Evolutionary conservation across 1,284 basidiomycete genomes (phyloP).

Genomic region (Ceratobasidium sp.): DNA sequence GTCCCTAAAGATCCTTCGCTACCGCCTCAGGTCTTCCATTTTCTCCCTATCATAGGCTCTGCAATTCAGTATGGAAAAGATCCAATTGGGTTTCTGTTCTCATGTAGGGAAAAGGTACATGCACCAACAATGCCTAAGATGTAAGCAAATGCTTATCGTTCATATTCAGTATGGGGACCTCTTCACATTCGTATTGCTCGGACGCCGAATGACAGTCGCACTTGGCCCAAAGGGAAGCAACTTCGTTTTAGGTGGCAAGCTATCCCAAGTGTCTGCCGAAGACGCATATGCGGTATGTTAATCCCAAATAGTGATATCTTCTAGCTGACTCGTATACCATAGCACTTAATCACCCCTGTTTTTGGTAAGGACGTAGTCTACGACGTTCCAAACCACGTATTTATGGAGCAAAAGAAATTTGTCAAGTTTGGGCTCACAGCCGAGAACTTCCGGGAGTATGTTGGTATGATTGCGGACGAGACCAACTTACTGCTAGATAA

Average conservation of each 20-base stretch:
- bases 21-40: conserved; percentile 84
- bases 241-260: conserved; percentile 79
- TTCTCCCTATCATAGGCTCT: conserved; percentile 81
- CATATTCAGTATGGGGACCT: conserved; percentile 71
- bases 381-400: conserved; percentile 94
- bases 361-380: conserved; percentile 98
- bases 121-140: neutral
- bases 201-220: conserved; percentile 91
- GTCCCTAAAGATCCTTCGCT: conserved; percentile 69
- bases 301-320: neutral
- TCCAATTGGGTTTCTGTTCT: conserved; percentile 80
- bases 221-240: conserved; percentile 90
- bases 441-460: conserved; percentile 93
- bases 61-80: conserved; percentile 84
- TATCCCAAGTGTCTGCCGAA: conserved; percentile 93
- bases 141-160: neutral
- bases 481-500: conserved; percentile 77
- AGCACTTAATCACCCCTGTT: conserved; percentile 91
- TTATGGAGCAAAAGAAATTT: conserved; percentile 99
- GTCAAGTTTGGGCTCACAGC: conserved; percentile 94
- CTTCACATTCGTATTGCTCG: conserved; percentile 68
- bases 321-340: conserved; percentile 31
- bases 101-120: conserved; percentile 84
- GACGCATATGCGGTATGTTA: conserved; percentile 88
- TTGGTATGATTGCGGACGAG: conserved; percentile 91